Percentiles rank a stretch among this genome's conserved stretches.
Evolutionary conservation across 1,284 basidiomycete species (phyloP).

Genomic region (Rhodotorula glutinis): DNA sequence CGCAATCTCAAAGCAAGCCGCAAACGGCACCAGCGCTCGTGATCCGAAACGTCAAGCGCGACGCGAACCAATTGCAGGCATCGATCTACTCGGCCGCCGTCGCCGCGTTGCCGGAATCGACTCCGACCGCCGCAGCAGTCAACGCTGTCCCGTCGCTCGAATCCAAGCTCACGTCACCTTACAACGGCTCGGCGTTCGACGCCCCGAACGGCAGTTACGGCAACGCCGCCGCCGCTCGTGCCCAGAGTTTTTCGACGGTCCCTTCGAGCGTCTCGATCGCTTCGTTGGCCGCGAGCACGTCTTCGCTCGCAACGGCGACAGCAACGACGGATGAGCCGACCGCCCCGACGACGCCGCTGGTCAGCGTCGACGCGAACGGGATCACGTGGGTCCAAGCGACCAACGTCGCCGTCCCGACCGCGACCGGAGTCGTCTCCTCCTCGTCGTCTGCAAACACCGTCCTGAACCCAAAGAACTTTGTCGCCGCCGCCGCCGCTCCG

Average conservation of each 20-base stretch:
- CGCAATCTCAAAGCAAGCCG: background rate
- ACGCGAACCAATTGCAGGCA: constrained; percentile 21
- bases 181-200: background rate
- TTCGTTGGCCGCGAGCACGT: background rate
- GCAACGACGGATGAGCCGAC: too few relatives aligned
- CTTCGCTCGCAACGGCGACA: too few relatives aligned
- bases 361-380: constrained; percentile 1
- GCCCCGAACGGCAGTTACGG: background rate
- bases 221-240: constrained; percentile 4
- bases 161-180: background rate
- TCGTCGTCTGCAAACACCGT: too few relatives aligned
- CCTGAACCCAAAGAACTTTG: too few relatives aligned
- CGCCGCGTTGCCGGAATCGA: constrained; percentile 15
- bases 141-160: background rate
- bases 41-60: background rate
- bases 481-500: too few relatives aligned
- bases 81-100: constrained; percentile 25
- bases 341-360: background rate
- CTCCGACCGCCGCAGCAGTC: background rate
- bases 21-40: background rate
- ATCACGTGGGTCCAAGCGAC: background rate
- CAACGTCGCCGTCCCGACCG: too few relatives aligned
- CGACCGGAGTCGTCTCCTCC: too few relatives aligned
- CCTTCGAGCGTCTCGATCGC: background rate
- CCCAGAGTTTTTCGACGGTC: background rate